Evolutionary conservation across 441 rosid genomes (phyloP), one percentile per base, ranked within the genome.

Genomic region (Croton laevigatus): DNA sequence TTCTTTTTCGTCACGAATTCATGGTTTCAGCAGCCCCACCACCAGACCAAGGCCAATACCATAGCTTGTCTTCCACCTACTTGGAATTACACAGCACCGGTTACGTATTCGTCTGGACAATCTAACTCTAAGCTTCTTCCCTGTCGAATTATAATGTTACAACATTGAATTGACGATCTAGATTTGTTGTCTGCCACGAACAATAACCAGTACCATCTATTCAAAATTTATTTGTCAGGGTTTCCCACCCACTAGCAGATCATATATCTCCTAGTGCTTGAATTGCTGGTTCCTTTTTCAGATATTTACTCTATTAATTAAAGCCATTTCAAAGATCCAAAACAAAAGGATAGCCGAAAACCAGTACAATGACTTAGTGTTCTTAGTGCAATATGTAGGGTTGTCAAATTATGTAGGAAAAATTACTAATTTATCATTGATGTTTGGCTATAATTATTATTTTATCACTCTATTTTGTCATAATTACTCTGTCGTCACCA

Each of bases 11-110:
- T 46, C 53, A 34, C 10, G 17, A 34, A 8, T 61, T 38, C 60
- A 34, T 59, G 34, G n/a, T 42, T 64, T 52, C 34, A 66, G 16
- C 34, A 66, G 16, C 53, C 78, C 72, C 63, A 59, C 69, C 54
- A 23, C 40, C 17, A 5, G 16, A 4, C 5, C 20, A 0, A 1
- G 16, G 36, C 6, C 40, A 6, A 5, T 14, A 4, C 5, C 20
- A 0, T 6, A 14, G 36, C 10, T 19, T 64, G 27, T 23, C 64
- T 38, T 20, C 23, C n/a, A 60, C 59, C 17, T 22, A 4, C 53
- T 44, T 0, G 53, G 52, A 63, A 12, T 37, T 63, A 5, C 9
- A 11, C 7, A 14, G 0, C 12, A 45, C 3, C 7, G 8, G 5
- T 6, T 40, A 6, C 44, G 10, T 40, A 6, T 40, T 40, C 10